Evolutionary conservation across 768 basidiomycete genomes (phyloP), one percentile per base, ranked within the genome.

Genomic region (Agrocybe praecox): DNA sequence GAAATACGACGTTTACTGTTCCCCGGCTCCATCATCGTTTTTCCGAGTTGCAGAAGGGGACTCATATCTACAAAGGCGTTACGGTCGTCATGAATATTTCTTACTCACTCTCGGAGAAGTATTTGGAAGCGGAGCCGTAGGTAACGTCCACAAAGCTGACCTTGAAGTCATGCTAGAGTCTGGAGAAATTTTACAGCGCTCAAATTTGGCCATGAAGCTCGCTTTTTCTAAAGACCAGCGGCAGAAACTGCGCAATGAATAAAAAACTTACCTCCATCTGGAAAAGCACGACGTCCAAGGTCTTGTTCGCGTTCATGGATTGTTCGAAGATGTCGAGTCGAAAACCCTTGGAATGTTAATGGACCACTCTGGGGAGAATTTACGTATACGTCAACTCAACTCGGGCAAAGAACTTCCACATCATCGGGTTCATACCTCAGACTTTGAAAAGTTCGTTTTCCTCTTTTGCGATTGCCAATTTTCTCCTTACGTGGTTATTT

Each of bases 121-220:
- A 7, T 21, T 51, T 4, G 52, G 59, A 42, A 9, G 19, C 18
- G 59, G 59, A 6, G 56, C 56, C 36, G 42, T 53, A 6, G 59
- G 59, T 12, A 48, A 57, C 14, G 56, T 54, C 26, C 56, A 61
- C 49, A 45, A 43, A 24, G 56, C 49, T 42, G 23, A 22, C 2
- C 40, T 57, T 22, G 52, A 54, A 51, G 19, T 51, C 19, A 42
- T 32, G 24, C 17, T 46, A 15, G 22, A 29, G 4, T 54, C 50
- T 17, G 48, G 49, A 14, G 29, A 45, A 48, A 42, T 5, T 1
- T 15, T 50, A 11, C 40, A 34, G n/a, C n/a, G n/a, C n/a, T 32
- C 21, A 6, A 40, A 36, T 22, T 14, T 61, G 14, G 52, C 53
- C 6, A 23, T 60, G 19, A 66, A 66, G 49, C 46, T 66, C 15